Percentiles rank a stretch among this genome's conserved stretches.
Conservation (phyloP, 2,329 filamentous ascomycete species). For the Hirsutella minnesotensis region DNA sequence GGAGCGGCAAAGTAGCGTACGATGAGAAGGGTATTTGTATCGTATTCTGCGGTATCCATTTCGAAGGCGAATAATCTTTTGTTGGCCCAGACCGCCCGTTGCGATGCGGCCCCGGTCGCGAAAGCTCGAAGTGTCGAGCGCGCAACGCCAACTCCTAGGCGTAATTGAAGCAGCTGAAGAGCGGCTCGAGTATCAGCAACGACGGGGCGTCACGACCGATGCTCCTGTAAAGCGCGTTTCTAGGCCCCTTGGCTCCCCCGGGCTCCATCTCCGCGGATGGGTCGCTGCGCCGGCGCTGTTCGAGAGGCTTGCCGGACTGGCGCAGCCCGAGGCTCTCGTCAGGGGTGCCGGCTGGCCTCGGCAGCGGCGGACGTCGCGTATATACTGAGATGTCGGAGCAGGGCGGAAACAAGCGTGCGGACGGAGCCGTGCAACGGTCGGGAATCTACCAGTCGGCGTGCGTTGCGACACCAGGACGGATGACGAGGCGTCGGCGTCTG, state of each 20-base stretch:
- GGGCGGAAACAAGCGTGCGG: neutral
- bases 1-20: slow-evolving; percentile 24
- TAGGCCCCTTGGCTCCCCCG: slow-evolving; percentile 6
- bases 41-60: slow-evolving; percentile 53
- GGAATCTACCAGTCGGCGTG: neutral
- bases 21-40: slow-evolving; percentile 48
- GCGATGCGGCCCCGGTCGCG: slow-evolving; percentile 1
- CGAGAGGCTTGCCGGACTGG: slow-evolving; percentile 2
- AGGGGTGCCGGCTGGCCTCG: neutral
- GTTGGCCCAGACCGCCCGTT: neutral
- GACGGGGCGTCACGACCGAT: slow-evolving; percentile 8
- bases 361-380: neutral
- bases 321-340: neutral
- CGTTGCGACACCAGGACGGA: neutral
- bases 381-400: too few relatives aligned
- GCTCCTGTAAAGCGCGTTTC: slow-evolving; percentile 5
- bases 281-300: slow-evolving; percentile 9
- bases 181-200: neutral
- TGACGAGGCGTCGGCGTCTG: neutral
- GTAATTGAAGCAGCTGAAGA: neutral
- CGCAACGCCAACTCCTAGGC: neutral
- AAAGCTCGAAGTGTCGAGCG: slow-evolving; percentile 5
- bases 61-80: slow-evolving; percentile 26
- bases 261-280: slow-evolving; percentile 28
- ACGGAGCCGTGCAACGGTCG: neutral